A percentile compares a stretch with the other conserved stretches of the same genome.
These are phyloP conservation scores for Silene noctiflora DNA, from an alignment of 179 eudicot species.

Conservation along the genomic window DNA sequence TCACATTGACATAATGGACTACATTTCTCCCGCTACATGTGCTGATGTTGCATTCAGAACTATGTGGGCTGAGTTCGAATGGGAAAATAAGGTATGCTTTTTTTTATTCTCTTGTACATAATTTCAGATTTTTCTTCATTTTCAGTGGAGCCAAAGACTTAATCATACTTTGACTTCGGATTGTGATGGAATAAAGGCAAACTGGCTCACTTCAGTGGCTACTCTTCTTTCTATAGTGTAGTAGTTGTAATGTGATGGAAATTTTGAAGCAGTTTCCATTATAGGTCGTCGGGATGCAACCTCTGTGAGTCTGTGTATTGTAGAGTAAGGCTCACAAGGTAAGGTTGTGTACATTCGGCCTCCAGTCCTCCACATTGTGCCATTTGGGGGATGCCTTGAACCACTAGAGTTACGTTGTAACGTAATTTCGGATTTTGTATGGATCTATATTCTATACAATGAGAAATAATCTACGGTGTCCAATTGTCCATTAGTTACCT, in stretches of 20 bases:
- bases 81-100: slow-evolving; percentile 92
- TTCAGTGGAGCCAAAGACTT: background rate
- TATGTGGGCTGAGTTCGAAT: slow-evolving; percentile 99
- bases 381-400: no score
- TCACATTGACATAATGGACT: slow-evolving; percentile 97
- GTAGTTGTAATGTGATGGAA: no score
- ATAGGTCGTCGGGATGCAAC: no score
- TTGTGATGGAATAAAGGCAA: no score
- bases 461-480: background rate
- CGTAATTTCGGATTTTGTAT: background rate
- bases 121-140: background rate
- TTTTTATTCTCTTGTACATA: background rate
- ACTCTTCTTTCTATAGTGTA: no score
- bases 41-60: slow-evolving; percentile 90
- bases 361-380: no score
- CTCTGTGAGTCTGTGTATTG: no score
- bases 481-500: background rate
- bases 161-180: background rate
- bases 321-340: no score
- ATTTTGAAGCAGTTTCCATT: no score
- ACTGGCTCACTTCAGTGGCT: no score
- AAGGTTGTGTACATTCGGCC: no score
- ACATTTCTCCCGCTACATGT: slow-evolving; percentile 88
- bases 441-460: background rate
- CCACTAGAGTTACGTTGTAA: no score